Evolutionary conservation across 2,329 filamentous ascomycete genomes (phyloP).

Genomic region (Monosporascus sp.): DNA sequence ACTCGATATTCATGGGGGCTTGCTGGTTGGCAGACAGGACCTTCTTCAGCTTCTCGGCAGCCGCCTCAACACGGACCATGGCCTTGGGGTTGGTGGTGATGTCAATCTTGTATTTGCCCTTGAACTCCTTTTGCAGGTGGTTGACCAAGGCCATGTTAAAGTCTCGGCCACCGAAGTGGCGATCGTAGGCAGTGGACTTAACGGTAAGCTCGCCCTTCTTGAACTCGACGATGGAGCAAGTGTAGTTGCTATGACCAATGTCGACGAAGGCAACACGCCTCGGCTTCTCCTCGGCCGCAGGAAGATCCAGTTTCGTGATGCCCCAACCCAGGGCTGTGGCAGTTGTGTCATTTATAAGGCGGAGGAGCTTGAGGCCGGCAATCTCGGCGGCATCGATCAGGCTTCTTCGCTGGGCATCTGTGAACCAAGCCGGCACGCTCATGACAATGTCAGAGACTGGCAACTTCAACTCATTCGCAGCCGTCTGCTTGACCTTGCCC

Average conservation of each 20-base stretch:
- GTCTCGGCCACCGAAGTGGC: slow-evolving; percentile 94
- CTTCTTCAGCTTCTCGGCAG: slow-evolving; percentile 98
- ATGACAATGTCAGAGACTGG: slow-evolving; percentile 91
- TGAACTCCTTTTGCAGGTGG: slow-evolving; percentile 93
- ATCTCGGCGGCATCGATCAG: slow-evolving; percentile 91
- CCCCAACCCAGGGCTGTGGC: slow-evolving; percentile 93
- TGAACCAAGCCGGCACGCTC: slow-evolving; percentile 96
- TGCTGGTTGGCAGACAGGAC: slow-evolving; percentile 91
- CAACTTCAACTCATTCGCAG: slow-evolving; percentile 79
- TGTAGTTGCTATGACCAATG: slow-evolving; percentile 95
- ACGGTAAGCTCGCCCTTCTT: slow-evolving; percentile 93
- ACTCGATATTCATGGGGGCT: slow-evolving; percentile 94
- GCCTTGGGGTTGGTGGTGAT: slow-evolving; percentile 89
- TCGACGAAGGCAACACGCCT: slow-evolving; percentile 88
- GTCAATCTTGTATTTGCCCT: slow-evolving; percentile 96
- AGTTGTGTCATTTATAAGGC: slow-evolving; percentile 96
- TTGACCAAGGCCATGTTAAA: slow-evolving; percentile 94
- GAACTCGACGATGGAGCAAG: slow-evolving; percentile 90
- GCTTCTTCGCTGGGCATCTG: slow-evolving; percentile 82
- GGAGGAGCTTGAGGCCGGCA: slow-evolving; percentile 84
- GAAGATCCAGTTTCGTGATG: slow-evolving; percentile 96
- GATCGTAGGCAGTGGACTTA: slow-evolving; percentile 87
- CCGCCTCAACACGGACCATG: slow-evolving; percentile 76
- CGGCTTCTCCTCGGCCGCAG: slow-evolving; percentile 78
- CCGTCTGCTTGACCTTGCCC: slow-evolving; percentile 87